Base-by-base conservation (phyloP, 2,329 filamentous ascomycete species). In the Diaporthe sp. region DNA sequence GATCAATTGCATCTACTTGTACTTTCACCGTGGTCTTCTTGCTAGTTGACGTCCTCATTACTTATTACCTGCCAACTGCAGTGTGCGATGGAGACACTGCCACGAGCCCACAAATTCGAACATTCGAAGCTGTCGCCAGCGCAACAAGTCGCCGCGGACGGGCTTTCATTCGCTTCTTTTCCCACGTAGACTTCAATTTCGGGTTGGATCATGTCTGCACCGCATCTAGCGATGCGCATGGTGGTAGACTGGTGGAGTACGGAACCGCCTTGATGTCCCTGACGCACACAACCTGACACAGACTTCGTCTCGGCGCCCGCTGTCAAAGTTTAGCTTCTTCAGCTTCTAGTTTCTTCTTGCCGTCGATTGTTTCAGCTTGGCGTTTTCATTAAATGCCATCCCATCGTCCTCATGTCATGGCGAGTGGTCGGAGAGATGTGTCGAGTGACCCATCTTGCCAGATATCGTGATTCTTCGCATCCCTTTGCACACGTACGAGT, bases 221-320 rank as follows among this genome's bases (percentile, higher is more conserved):
- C 15, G 32, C 32, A 53, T 53, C 32, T 6, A 39, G n/a, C 4
- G n/a, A 53, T 68, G 63, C 47, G 2, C 9, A 25, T 25, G 30
- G 30, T 51, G 12, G 22, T n/a, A 3, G 15, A 25, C 4, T 22
- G 15, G 47, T 37, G 63, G 13, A 63, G 27, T 32, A 32, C 39
- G 61, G 61, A 30, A 25, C 44, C 13, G 39, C 27, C 42, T 59
- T 12, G 39, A 53, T 42, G 17, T 51, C 51, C 58, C 58, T 65
- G 58, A 44, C 32, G 51, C 10, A 35, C 47, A 25, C 61, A 19
- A n/a, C n/a, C 61, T 75, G 74, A 74, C 25, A 76, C 72, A 44
- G 59, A 35, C 22, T 25, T 42, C 72, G 75, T 72, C 75, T 74
- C 72, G 74, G 70, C 55, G 56, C 19, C 7, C 25, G 63, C 72